Conservation (phyloP, 129 eudicot species). For the Chrysanthemum makinoi region DNA sequence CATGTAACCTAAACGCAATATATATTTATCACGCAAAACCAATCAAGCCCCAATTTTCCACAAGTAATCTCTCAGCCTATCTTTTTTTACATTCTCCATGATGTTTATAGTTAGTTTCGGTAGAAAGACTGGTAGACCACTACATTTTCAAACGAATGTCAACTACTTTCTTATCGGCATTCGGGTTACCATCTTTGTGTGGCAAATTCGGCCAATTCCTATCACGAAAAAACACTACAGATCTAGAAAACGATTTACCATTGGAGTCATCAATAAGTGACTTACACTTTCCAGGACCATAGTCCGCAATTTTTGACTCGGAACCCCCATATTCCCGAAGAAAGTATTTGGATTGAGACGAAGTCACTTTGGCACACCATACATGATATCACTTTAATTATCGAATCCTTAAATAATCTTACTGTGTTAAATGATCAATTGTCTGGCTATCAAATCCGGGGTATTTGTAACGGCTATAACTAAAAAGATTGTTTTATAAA, state of each 20-base stretch:
- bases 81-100: slow-evolving; percentile 18
- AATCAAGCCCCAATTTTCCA: slow-evolving; percentile 32
- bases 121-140: slow-evolving; percentile 71
- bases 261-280: slow-evolving; percentile 37
- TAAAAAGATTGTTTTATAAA: too few species aligned
- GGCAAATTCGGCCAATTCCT: slow-evolving; percentile 35
- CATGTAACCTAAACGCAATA: too few species aligned
- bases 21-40: slow-evolving; percentile 21
- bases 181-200: slow-evolving; percentile 25
- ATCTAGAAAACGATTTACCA: slow-evolving; percentile 43
- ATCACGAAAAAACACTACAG: slow-evolving; percentile 63
- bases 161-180: slow-evolving; percentile 42
- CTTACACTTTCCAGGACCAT: slow-evolving; percentile 28
- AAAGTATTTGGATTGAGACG: slow-evolving; percentile 26
- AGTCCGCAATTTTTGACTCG: slow-evolving; percentile 51
- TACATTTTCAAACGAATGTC: slow-evolving; percentile 76
- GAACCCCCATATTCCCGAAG: slow-evolving; percentile 46
- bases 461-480: too few species aligned
- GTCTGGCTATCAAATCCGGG: too few species aligned
- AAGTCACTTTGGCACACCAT: too few species aligned
- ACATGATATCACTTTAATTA: too few species aligned
- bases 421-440: too few species aligned
- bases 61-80: slow-evolving; percentile 17
- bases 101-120: slow-evolving; percentile 23
- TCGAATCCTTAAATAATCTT: too few species aligned